Evolutionary conservation across 108 stramenopile species (phyloP).

Genomic region (Fragilariopsis cylindrus): DNA sequence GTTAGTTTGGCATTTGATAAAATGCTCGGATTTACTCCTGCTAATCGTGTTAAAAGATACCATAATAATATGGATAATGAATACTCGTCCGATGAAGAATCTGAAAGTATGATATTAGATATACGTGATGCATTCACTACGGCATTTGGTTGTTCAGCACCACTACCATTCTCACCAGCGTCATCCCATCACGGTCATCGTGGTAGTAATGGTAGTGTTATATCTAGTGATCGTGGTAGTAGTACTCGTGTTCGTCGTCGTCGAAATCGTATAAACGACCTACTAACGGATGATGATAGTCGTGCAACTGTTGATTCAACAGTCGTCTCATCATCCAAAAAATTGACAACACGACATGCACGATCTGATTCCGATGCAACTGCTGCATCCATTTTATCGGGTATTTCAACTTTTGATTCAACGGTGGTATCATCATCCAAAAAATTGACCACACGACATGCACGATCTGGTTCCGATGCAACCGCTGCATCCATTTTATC

Average conservation of each 20-base stretch:
- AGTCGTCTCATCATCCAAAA: neutral
- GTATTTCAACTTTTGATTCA: neutral
- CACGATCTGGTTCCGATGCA: constrained; percentile 7
- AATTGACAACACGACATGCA: neutral
- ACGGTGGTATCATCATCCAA: neutral
- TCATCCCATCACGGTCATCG: neutral
- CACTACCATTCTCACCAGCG: neutral
- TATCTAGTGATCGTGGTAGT: too few relatives aligned
- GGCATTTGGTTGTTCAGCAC: constrained; percentile 12
- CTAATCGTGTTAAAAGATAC: neutral
- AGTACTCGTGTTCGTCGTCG: too few relatives aligned
- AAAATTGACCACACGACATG: neutral
- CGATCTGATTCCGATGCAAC: constrained; percentile 8
- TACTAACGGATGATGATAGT: too few relatives aligned
- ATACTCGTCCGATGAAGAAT: constrained; percentile 5
- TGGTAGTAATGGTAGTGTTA: neutral
- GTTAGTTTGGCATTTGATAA: constrained; percentile 18
- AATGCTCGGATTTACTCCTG: constrained; percentile 2
- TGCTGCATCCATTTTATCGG: constrained; percentile 2
- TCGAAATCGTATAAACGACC: too few relatives aligned
- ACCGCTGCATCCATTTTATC: constrained; percentile 6
- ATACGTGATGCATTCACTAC: constrained; percentile 1
- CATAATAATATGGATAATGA: neutral
- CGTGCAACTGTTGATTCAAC: neutral
- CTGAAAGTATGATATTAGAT: constrained; percentile 14